Base-by-base conservation (phyloP, 768 basidiomycete genomes). In the Pseudohyphozyma bogoriensis region DNA sequence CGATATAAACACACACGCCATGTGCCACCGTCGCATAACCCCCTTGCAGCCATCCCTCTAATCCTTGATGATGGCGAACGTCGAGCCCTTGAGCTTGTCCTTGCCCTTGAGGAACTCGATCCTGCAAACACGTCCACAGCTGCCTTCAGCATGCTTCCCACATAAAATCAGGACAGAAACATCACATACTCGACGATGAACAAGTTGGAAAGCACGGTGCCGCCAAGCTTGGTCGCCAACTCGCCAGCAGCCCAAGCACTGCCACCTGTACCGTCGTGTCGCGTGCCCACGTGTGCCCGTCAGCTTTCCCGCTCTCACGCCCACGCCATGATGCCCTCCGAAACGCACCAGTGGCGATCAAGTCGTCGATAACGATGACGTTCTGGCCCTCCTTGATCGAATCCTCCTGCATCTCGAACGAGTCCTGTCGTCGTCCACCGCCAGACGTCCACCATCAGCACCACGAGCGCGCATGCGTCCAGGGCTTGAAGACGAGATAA, bases 371-470 rank as follows among this genome's bases (percentile, higher is more conserved):
- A 46, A 99, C 78, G 49, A 99, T 73, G 26, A 91, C 89, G 61
- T 77, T 85, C 72, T 91, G 85, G 32, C 90, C 89, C 7, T 84
- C 79, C 66, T 81, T 75, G 71, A 99, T 87, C 13, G 86, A 84
- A 55, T 84, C 87, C 24, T 81, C 79, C 75, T 97, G 95, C 82
- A 97, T 91, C 75, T 97, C 90, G 69, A 97, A 95, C n/a, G 80
- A 77, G 71, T 97, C 93, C 89, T 36, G 22, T 31, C 28, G 15
- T 3, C n/a, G 12, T 24, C 31, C 24, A 20, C 10, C 0, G 28
- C 32, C 29, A 39, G 45, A 20, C 35, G 3, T 20, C 5, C 32
- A 0, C 13, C 12, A 12, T 24, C 4, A n/a, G 3, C 31, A 7
- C 46, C 2, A 15, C 12, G 37, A 22, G 22, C 3, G 29, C 28